Conservation (phyloP, 768 basidiomycete genomes). For the Collybia sp. region DNA sequence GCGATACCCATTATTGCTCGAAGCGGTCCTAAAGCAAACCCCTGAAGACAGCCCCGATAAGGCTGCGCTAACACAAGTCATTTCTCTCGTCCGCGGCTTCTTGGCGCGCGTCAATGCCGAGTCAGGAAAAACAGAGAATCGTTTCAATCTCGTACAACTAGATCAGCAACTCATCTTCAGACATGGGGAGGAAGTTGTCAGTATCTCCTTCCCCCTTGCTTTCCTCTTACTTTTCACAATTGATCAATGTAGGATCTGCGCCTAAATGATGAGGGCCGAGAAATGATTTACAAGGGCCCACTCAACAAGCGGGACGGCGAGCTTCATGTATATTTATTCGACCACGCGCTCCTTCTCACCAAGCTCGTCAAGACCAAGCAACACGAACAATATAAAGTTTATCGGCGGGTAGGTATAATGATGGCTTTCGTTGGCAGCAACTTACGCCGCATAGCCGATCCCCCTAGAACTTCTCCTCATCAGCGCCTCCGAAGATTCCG, state of each 20-base stretch:
- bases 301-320: conserved; percentile 92
- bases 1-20: conserved; percentile 91
- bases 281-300: conserved; percentile 87
- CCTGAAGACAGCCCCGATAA: conserved; percentile 89
- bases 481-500: conserved; percentile 72
- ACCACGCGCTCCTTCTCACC: conserved; percentile 93
- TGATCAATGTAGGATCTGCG: conserved; percentile 63
- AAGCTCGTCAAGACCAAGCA: conserved; percentile 82
- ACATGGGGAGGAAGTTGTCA: conserved; percentile 85
- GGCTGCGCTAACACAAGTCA: conserved; percentile 65
- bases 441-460: conserved; percentile 62
- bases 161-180: conserved; percentile 89
- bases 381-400: conserved; percentile 89
- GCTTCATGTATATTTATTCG: conserved; percentile 90
- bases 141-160: conserved; percentile 92
- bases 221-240: neutral
- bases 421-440: too few species aligned
- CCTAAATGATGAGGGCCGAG: conserved; percentile 80
- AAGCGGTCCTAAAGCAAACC: conserved; percentile 90
- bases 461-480: conserved; percentile 90
- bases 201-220: conserved; percentile 20
- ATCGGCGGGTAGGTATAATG: conserved; percentile 68
- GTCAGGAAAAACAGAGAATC: conserved; percentile 92
- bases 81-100: conserved; percentile 76
- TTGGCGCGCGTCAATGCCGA: conserved; percentile 87